phyloP scores from a whole-genome alignment of 2,329 filamentous ascomycete genomes.

The Leptographium wingfieldii region DNA sequence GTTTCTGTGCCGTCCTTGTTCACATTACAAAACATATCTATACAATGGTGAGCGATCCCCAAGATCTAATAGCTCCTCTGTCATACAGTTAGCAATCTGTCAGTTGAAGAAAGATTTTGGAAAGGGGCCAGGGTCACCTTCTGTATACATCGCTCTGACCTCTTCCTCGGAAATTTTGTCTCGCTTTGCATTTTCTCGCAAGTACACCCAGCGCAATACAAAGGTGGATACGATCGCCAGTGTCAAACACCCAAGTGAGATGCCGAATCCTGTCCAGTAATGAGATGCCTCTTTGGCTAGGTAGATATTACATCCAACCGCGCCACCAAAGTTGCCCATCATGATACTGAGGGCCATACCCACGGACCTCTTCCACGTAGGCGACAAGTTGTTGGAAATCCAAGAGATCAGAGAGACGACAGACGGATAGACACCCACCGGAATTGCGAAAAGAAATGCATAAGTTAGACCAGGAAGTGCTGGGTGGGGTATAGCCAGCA shows the following conservation, averaged over 20 bases:
- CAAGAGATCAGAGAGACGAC: slow-evolving; percentile 33
- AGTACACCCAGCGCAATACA: neutral
- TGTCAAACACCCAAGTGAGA: slow-evolving; percentile 4
- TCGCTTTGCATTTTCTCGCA: slow-evolving; percentile 14
- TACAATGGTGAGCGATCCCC: slow-evolving; percentile 21
- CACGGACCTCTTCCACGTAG: neutral
- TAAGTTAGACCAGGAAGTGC: slow-evolving; percentile 16
- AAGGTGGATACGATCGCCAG: neutral
- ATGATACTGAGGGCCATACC: neutral
- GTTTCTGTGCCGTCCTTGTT: neutral
- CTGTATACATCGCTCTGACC: slow-evolving; percentile 16
- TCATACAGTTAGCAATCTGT: neutral
- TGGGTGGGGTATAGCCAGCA: slow-evolving; percentile 9
- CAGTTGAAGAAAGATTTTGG: neutral
- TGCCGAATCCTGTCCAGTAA: slow-evolving; percentile 25
- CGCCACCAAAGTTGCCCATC: slow-evolving; percentile 28
- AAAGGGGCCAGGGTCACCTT: neutral
- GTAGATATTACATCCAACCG: slow-evolving; percentile 24
- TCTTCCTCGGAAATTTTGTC: slow-evolving; percentile 15
- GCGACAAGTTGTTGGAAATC: slow-evolving; percentile 14
- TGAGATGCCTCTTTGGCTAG: slow-evolving; percentile 19
- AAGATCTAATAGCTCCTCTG: slow-evolving; percentile 18
- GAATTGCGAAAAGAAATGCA: slow-evolving; percentile 34
- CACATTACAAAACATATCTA: slow-evolving; percentile 16
- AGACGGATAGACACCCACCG: slow-evolving; percentile 17